phyloP scores from a whole-genome alignment of 192 early-diverging fungal species.

The Entophlyctis helioformis region DNA sequence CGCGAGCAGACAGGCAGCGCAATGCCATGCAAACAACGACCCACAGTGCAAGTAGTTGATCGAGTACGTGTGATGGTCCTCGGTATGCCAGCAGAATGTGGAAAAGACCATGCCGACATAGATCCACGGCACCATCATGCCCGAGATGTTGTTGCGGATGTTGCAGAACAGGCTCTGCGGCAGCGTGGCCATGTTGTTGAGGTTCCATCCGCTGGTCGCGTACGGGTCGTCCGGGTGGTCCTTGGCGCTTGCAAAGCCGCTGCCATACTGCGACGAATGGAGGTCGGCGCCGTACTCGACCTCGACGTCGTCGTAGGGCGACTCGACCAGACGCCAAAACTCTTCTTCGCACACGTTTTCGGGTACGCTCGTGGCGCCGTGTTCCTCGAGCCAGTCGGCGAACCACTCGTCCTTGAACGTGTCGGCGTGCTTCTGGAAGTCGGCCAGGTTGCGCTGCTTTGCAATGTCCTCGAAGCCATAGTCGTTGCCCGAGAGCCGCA shows the following conservation, averaged over 20 bases:
- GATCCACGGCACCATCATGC: conserved; percentile 96
- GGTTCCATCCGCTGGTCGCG: conserved; percentile 67
- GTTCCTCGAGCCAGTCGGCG: neutral
- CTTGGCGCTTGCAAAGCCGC: conserved; percentile 72
- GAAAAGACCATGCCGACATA: conserved; percentile 94
- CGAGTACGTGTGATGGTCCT: conserved; percentile 94
- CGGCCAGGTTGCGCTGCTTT: conserved; percentile 52
- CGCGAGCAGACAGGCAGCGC: no score
- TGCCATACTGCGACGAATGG: conserved; percentile 81
- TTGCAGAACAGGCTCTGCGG: conserved; percentile 73
- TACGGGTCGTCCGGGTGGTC: conserved; percentile 55
- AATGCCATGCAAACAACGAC: no score
- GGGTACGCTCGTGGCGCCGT: conserved; percentile 21
- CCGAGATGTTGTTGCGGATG: conserved; percentile 86
- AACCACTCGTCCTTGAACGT: conserved; percentile 52
- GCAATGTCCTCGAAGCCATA: conserved; percentile 93
- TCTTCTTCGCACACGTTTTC: conserved; percentile 80
- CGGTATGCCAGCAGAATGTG: conserved; percentile 97
- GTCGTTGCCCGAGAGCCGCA: conserved; percentile 64
- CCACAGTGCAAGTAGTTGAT: conserved; percentile 92
- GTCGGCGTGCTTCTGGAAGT: conserved; percentile 69
- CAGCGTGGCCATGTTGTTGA: conserved; percentile 75
- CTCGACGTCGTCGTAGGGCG: conserved; percentile 75
- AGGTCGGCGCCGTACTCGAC: conserved; percentile 96
- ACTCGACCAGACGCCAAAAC: conserved; percentile 87